Evolutionary conservation across 2,329 filamentous ascomycete genomes (phyloP).

Genomic region (Fusarium cyanostomum): DNA sequence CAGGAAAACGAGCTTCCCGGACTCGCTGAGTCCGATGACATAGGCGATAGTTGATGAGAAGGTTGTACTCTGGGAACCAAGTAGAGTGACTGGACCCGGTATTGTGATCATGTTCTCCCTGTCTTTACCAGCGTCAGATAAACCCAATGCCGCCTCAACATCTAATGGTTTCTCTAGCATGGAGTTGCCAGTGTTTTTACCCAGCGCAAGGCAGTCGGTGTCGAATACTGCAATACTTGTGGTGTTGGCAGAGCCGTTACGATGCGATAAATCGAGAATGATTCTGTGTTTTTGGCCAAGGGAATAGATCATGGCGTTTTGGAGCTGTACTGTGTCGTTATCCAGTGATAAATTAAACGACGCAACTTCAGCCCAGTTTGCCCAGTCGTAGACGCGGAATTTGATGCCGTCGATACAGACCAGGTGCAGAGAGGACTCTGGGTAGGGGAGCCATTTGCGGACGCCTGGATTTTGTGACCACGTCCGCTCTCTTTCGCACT

Average conservation of each 20-base stretch:
- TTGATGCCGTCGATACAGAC: slow-evolving; percentile 43
- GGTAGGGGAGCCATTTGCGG: slow-evolving; percentile 36
- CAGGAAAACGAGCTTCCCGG: slow-evolving; percentile 46
- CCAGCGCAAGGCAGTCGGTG: slow-evolving; percentile 5
- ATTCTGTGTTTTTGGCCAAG: slow-evolving; percentile 24
- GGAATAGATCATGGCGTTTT: slow-evolving; percentile 33
- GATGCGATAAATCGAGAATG: slow-evolving; percentile 17
- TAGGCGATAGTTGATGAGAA: slow-evolving; percentile 14
- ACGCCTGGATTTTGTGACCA: slow-evolving; percentile 3
- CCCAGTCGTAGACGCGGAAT: slow-evolving; percentile 42
- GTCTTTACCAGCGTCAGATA: slow-evolving; percentile 1
- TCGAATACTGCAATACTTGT: slow-evolving; percentile 21
- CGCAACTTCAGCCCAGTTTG: slow-evolving; percentile 41
- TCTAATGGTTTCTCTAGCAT: background rate
- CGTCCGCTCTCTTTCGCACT: slow-evolving; percentile 27
- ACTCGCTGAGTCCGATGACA: slow-evolving; percentile 45
- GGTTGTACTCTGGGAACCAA: background rate
- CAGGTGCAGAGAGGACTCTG: slow-evolving; percentile 36
- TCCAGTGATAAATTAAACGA: slow-evolving; percentile 16
- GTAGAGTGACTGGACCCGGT: background rate
- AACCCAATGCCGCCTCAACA: background rate
- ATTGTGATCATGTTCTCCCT: background rate
- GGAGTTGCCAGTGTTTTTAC: background rate
- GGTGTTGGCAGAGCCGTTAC: background rate
- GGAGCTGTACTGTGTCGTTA: slow-evolving; percentile 29